Conservation (phyloP, 345 rosid genomes). For the Raphanus raphanistrum region DNA sequence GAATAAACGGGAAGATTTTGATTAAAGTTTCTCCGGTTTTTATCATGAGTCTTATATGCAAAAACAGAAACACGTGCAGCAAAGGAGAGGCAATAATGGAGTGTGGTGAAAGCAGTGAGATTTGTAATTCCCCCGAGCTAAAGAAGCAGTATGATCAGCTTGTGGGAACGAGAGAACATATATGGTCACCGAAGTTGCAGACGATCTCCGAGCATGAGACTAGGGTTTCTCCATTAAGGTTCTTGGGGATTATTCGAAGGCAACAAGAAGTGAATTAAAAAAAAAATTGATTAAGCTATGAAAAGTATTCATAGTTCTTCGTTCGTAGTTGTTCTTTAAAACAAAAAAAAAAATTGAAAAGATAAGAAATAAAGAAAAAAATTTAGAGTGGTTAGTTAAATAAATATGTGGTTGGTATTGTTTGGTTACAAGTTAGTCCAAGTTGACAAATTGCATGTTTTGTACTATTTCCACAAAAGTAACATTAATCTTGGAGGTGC, state of each 20-base stretch:
- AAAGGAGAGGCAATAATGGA: constrained; percentile 1
- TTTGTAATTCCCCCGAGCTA: constrained; percentile 92
- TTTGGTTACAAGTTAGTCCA: background rate
- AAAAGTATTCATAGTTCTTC: background rate
- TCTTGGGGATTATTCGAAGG: constrained; percentile 57
- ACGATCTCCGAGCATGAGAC: constrained; percentile 69
- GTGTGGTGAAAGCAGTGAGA: constrained; percentile 32
- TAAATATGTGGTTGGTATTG: background rate
- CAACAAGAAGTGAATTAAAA: constrained; percentile 43
- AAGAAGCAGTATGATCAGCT: constrained; percentile 78
- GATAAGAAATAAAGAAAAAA: background rate
- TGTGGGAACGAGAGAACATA: constrained; percentile 64
- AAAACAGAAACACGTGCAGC: constrained; percentile 6
- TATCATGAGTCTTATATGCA: constrained; percentile 46
- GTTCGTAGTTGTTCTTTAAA: background rate
- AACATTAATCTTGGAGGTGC: background rate
- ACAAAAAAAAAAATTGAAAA: background rate
- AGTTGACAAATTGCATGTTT: background rate
- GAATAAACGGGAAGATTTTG: constrained; percentile 50
- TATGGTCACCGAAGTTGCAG: constrained; percentile 87
- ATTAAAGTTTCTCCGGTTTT: constrained; percentile 63
- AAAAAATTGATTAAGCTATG: background rate
- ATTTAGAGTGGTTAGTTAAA: background rate
- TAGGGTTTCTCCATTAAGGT: constrained; percentile 68
- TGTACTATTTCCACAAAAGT: background rate